Percentiles rank a stretch among this genome's conserved stretches.
Evolutionary conservation across 768 basidiomycete species (phyloP).

Genomic region (Pisolithus tinctorius): DNA sequence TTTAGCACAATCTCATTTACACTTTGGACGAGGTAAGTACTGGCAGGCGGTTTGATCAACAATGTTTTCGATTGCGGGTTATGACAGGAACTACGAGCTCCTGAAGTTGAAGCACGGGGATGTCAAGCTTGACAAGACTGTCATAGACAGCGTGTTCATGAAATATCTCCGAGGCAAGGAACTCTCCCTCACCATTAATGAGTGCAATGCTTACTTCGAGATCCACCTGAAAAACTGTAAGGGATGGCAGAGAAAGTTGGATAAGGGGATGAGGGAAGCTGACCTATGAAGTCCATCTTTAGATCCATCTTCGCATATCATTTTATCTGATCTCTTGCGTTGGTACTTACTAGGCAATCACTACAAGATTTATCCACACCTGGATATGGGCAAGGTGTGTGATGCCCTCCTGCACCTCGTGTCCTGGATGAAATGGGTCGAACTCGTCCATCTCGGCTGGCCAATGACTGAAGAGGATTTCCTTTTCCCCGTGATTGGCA

Average conservation of each 20-base stretch:
- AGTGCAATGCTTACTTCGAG: slow-evolving; percentile 13
- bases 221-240: slow-evolving; percentile 16
- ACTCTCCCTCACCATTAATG: not conserved
- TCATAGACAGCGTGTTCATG: not conserved
- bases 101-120: slow-evolving; percentile 18
- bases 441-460: not conserved
- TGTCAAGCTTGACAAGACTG: slow-evolving; percentile 5
- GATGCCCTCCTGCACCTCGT: not conserved
- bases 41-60: no score
- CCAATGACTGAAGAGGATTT: slow-evolving; percentile 10
- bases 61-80: no score
- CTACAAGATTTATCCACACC: not conserved
- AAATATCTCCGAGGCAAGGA: slow-evolving; percentile 1
- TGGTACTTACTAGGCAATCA: not conserved
- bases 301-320: no score
- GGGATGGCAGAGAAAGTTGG: slow-evolving; percentile 19
- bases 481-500: slow-evolving; percentile 19
- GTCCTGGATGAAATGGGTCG: slow-evolving; percentile 2
- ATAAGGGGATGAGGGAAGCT: slow-evolving; percentile 18
- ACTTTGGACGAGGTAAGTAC: not conserved
- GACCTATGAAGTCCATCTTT: slow-evolving; percentile 7
- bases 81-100: slow-evolving; percentile 26
- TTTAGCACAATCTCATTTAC: not conserved
- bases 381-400: not conserved
- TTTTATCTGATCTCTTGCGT: no score